Conservation (phyloP, 179 eudicot species). For the Corrigiola litoralis region DNA sequence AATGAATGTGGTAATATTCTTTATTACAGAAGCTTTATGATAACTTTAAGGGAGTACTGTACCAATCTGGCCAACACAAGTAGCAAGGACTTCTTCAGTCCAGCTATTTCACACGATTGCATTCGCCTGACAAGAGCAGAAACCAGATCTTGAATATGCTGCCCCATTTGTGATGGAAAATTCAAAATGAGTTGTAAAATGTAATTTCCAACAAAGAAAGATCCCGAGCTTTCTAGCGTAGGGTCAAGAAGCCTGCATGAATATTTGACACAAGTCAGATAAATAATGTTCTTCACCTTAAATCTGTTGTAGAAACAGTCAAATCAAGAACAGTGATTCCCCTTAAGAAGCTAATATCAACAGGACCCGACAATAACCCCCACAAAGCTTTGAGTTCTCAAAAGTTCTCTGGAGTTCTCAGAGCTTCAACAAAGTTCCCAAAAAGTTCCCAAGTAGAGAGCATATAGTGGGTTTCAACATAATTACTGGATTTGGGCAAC, state of each 20-base stretch:
- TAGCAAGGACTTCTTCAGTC: conserved; percentile 73
- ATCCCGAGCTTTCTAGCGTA: conserved; percentile 80
- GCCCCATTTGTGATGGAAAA: conserved; percentile 95
- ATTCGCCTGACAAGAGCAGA: conserved; percentile 86
- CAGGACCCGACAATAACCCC: too few species aligned
- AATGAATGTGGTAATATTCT: too few species aligned
- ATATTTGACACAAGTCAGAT: conserved; percentile 2
- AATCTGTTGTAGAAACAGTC: neutral
- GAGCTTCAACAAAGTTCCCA: too few species aligned
- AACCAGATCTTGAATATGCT: conserved; percentile 74
- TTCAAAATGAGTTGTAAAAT: conserved; percentile 91
- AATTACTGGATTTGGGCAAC: too few species aligned
- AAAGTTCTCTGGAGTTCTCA: too few species aligned
- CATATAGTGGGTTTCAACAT: too few species aligned
- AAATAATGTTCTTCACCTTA: neutral
- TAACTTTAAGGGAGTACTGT: conserved; percentile 13
- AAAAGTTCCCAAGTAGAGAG: too few species aligned
- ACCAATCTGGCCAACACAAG: conserved; percentile 92
- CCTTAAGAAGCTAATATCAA: too few species aligned
- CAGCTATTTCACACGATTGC: conserved; percentile 71
- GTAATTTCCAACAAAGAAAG: conserved; percentile 91
- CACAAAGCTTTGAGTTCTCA: too few species aligned
- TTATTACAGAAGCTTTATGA: neutral
- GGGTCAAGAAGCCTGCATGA: conserved; percentile 92
- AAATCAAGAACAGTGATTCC: too few species aligned